Conservation (phyloP, 1,284 basidiomycete species). For the Marasmius sp. region DNA sequence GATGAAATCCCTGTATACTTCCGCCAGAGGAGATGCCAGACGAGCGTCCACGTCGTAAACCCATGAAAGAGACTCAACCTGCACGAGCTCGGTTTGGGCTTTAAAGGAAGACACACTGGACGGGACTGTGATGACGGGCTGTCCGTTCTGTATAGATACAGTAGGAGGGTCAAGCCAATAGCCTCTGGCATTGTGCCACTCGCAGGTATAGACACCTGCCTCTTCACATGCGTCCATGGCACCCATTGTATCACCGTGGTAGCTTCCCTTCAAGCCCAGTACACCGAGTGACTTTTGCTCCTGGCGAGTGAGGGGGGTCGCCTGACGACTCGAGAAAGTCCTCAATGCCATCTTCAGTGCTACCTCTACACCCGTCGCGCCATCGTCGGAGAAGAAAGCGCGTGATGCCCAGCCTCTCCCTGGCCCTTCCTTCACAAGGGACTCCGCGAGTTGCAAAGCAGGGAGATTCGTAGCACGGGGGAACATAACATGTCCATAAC, state of each 20-base stretch:
- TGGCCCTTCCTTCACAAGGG: conserved; percentile 66
- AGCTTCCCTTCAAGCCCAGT: conserved; percentile 89
- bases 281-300: conserved; percentile 73
- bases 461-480: conserved; percentile 87
- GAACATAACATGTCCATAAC: conserved; percentile 97
- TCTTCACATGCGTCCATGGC: conserved; percentile 94
- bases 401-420: conserved; percentile 89
- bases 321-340: conserved; percentile 58
- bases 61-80: conserved; percentile 49
- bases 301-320: conserved; percentile 27
- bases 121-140: conserved; percentile 61
- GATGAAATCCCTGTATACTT: conserved; percentile 67
- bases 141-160: conserved; percentile 67
- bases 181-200: conserved; percentile 94
- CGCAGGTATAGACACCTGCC: conserved; percentile 91
- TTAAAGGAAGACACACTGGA: conserved; percentile 36
- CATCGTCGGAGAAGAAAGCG: conserved; percentile 94
- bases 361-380: conserved; percentile 94
- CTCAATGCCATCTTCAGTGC: conserved; percentile 95
- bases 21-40: conserved; percentile 60
- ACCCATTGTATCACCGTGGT: conserved; percentile 98
- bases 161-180: conserved; percentile 93
- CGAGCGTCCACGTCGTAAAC: conserved; percentile 78
- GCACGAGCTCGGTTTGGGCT: not conserved
- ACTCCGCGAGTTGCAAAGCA: conserved; percentile 78